These are phyloP conservation scores for Peronospora tabacina DNA, from an alignment of 352 stramenopile genomes.

Conservation along the genomic window DNA sequence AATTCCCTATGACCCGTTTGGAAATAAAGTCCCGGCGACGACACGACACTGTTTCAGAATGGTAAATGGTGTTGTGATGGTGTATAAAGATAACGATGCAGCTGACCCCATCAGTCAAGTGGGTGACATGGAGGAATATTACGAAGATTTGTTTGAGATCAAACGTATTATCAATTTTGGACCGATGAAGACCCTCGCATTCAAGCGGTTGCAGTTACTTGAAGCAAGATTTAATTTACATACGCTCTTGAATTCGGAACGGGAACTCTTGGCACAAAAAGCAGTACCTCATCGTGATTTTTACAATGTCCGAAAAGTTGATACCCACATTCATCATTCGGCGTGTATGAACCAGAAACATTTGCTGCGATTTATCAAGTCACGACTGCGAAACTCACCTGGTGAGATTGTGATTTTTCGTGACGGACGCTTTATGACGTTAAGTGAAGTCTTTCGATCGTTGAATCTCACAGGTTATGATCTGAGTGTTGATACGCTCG, in stretches of 20 bases:
- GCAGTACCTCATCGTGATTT: constrained; percentile 97
- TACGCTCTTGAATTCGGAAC: constrained; percentile 92
- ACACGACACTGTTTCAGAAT: constrained; percentile 48
- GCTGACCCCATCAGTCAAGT: constrained; percentile 34
- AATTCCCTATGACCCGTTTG: constrained; percentile 62
- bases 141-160: constrained; percentile 68
- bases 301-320: constrained; percentile 97
- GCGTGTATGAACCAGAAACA: constrained; percentile 96
- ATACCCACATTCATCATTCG: constrained; percentile 98
- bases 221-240: constrained; percentile 95
- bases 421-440: constrained; percentile 93
- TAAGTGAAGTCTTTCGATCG: constrained; percentile 91
- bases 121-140: constrained; percentile 50
- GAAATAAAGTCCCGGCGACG: constrained; percentile 31
- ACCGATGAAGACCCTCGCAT: constrained; percentile 81
- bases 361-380: constrained; percentile 89
- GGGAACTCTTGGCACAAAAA: constrained; percentile 92
- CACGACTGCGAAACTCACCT: constrained; percentile 64
- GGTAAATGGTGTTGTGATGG: constrained; percentile 50
- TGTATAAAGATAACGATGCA: constrained; percentile 32
- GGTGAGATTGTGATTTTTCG: constrained; percentile 92
- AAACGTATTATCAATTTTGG: constrained; percentile 85
- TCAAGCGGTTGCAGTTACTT: constrained; percentile 85
- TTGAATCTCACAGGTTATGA: constrained; percentile 95
- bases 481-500: constrained; percentile 97